Conservation (phyloP, 2,329 filamentous ascomycete species). For the Botrytis pseudocinerea region DNA sequence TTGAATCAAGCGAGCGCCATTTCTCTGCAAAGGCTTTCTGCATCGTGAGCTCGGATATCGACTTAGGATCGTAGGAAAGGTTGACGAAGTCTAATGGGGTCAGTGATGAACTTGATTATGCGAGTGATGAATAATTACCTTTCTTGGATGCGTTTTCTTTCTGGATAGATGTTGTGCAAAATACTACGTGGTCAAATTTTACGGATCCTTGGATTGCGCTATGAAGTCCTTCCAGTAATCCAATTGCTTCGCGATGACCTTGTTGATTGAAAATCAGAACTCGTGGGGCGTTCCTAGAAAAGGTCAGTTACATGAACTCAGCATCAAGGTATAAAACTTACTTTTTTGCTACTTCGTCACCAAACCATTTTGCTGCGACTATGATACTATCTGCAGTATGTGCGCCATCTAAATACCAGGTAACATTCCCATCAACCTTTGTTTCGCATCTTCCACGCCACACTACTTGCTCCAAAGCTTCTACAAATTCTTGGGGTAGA, state of each 20-base stretch:
- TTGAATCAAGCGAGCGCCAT: conserved; percentile 30
- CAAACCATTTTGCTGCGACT: conserved; percentile 81
- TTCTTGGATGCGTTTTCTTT: conserved; percentile 54
- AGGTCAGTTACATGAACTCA: not conserved
- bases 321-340: conserved; percentile 19
- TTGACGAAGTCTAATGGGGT: conserved; percentile 56
- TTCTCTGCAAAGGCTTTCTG: conserved; percentile 57
- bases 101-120: not conserved
- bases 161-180: conserved; percentile 71
- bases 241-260: conserved; percentile 47
- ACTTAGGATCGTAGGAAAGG: conserved; percentile 43
- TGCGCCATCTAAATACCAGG: conserved; percentile 90
- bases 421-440: conserved; percentile 57
- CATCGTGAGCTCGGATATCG: conserved; percentile 58
- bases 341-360: conserved; percentile 46
- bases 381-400: conserved; percentile 90
- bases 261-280: conserved; percentile 89
- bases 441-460: conserved; percentile 79
- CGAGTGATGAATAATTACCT: conserved; percentile 34
- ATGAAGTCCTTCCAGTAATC: conserved; percentile 54
- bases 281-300: conserved; percentile 44
- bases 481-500: conserved; percentile 61
- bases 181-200: conserved; percentile 72
- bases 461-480: conserved; percentile 72
- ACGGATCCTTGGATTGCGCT: conserved; percentile 46